Evolutionary conservation across 768 basidiomycete genomes (phyloP).

Genomic region (Pleurotus tuoliensis): DNA sequence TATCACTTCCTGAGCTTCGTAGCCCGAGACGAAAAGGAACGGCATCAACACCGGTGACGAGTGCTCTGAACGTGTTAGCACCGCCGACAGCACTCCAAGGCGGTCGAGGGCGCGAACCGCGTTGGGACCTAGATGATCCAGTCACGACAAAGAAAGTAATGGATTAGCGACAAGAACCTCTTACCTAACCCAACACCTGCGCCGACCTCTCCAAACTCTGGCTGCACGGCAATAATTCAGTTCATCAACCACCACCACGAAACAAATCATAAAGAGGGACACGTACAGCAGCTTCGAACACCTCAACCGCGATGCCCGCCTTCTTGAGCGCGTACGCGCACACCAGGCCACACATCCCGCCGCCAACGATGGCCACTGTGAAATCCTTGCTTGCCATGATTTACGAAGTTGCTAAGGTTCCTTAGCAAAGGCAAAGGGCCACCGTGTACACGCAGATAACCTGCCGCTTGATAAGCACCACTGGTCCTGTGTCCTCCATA

Average conservation of each 20-base stretch:
- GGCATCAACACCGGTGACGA: conserved; percentile 23
- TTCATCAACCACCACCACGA: background rate
- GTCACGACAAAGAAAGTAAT: background rate
- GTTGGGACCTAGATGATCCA: conserved; percentile 39
- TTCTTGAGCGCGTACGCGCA: conserved; percentile 41
- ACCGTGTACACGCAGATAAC: no score
- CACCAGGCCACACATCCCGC: conserved; percentile 50
- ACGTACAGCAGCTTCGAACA: conserved; percentile 51
- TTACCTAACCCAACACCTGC: conserved; percentile 52
- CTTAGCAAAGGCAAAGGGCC: no score
- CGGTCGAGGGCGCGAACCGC: conserved; percentile 40
- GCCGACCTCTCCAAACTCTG: conserved; percentile 47
- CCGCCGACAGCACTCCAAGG: conserved; percentile 39
- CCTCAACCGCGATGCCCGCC: conserved; percentile 39
- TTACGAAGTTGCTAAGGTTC: no score
- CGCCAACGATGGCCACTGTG: conserved; percentile 50
- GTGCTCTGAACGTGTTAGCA: conserved; percentile 35
- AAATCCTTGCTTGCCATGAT: conserved; percentile 31
- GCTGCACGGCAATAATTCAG: conserved; percentile 21
- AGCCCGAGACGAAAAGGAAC: conserved; percentile 41
- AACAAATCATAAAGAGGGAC: background rate
- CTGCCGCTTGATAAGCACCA: no score
- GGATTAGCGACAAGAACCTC: conserved; percentile 3
- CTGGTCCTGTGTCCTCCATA: no score
- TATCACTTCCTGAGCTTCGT: conserved; percentile 36